These are phyloP conservation scores for Leptomonas pyrrhocoris DNA, from an alignment of 208 protist species.

Conservation along the genomic window DNA sequence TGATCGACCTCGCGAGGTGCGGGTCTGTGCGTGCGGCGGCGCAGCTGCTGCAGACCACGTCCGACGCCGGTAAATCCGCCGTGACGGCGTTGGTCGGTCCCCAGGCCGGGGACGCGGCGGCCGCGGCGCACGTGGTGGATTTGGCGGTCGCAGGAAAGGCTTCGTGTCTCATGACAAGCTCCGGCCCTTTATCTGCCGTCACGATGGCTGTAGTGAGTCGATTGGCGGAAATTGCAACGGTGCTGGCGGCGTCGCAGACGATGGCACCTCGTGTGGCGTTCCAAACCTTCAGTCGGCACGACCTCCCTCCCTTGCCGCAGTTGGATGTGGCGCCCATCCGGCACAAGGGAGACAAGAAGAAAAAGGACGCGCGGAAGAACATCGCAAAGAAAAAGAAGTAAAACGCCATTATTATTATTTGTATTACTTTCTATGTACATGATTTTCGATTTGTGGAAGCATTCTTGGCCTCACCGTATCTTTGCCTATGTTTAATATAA, in stretches of 20 bases:
- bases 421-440: too few species aligned
- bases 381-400: conserved; percentile 18
- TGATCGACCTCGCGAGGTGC: conserved; percentile 14
- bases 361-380: conserved; percentile 34
- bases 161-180: conserved; percentile 13
- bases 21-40: conserved; percentile 2
- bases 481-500: too few species aligned
- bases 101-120: conserved; percentile 14
- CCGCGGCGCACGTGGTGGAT: conserved; percentile 24
- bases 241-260: conserved; percentile 1
- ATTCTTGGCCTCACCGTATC: too few species aligned
- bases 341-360: conserved; percentile 75
- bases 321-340: conserved; percentile 67
- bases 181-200: conserved; percentile 6
- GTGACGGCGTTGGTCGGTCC: conserved; percentile 4
- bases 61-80: neutral
- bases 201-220: conserved; percentile 15
- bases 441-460: too few species aligned
- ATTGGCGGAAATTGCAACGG: conserved; percentile 16
- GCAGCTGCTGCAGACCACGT: neutral
- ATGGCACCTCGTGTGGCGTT: neutral
- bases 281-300: conserved; percentile 1
- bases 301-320: conserved; percentile 16
- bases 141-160: conserved; percentile 27
- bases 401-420: neutral